Percentiles rank a stretch among this genome's conserved stretches.
Conservation (phyloP, 192 early-diverging fungal species). For the Backusella parvicylindrica region DNA sequence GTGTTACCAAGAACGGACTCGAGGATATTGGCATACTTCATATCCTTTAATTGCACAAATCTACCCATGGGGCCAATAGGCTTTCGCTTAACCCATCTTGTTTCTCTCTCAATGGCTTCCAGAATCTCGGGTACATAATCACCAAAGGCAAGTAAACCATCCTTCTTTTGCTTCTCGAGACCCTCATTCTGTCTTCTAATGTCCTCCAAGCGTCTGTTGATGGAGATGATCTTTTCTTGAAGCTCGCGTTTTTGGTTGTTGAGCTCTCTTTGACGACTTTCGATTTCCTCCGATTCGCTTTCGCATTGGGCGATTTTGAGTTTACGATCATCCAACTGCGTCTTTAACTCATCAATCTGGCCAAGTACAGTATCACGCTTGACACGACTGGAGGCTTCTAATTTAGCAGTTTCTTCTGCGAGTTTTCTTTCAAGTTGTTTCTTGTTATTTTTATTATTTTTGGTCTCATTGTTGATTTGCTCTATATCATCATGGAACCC, state of each 20-base stretch:
- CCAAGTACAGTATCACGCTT: background rate
- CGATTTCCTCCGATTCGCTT: background rate
- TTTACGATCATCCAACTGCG: background rate
- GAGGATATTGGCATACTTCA: slow-evolving; percentile 54
- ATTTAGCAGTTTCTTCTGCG: background rate
- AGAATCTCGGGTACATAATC: slow-evolving; percentile 58
- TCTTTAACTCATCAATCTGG: background rate
- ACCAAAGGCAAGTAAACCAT: slow-evolving; percentile 77
- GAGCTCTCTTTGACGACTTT: background rate
- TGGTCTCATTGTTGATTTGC: slow-evolving; percentile 40
- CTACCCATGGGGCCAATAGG: slow-evolving; percentile 75
- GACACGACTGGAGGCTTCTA: background rate
- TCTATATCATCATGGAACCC: background rate
- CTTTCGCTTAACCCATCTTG: slow-evolving; percentile 35
- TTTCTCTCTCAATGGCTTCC: slow-evolving; percentile 40
- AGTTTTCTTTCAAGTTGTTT: background rate
- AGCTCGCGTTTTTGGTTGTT: background rate
- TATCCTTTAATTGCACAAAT: slow-evolving; percentile 54
- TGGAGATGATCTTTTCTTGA: background rate
- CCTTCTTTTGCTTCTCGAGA: slow-evolving; percentile 56
- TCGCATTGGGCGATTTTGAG: background rate
- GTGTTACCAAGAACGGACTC: slow-evolving; percentile 60
- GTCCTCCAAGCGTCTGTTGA: background rate
- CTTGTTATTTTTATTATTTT: slow-evolving; percentile 19
- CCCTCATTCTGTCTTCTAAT: slow-evolving; percentile 31